Percentiles rank a stretch among this genome's conserved stretches.
These are phyloP conservation scores for Cenchrus fungigraminus DNA, from an alignment of 176 grass and related monocot species.

Conservation along the genomic window DNA sequence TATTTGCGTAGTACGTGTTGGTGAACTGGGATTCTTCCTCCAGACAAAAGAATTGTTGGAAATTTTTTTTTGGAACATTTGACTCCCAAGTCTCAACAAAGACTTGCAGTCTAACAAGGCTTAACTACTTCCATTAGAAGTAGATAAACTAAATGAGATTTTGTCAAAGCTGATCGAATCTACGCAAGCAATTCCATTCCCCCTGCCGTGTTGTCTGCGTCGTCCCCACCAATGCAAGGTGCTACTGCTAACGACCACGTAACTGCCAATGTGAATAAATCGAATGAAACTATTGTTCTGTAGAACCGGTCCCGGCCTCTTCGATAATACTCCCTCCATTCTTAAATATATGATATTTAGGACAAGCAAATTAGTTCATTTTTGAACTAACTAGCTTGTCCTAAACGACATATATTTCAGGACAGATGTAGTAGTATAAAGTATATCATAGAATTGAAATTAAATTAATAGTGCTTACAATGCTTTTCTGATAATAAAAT, in stretches of 20 bases:
- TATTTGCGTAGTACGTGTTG: neutral
- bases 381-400: too few species aligned
- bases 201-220: neutral
- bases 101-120: neutral
- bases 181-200: neutral
- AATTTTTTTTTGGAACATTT: neutral
- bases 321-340: neutral
- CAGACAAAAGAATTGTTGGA: neutral
- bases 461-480: neutral
- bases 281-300: conserved; percentile 15
- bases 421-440: too few species aligned
- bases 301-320: too few species aligned
- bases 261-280: neutral
- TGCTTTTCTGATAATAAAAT: neutral
- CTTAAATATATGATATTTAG: too few species aligned
- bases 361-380: too few species aligned
- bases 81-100: neutral
- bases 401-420: too few species aligned
- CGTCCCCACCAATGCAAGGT: neutral
- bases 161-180: conserved; percentile 31
- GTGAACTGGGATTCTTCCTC: neutral
- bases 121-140: conserved; percentile 28
- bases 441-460: neutral
- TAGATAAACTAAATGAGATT: neutral
- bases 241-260: neutral